A percentile compares a stretch with the other conserved stretches of the same genome.
Evolutionary conservation across 352 stramenopile species (phyloP).

Genomic region (Pythium vanterpoolii): DNA sequence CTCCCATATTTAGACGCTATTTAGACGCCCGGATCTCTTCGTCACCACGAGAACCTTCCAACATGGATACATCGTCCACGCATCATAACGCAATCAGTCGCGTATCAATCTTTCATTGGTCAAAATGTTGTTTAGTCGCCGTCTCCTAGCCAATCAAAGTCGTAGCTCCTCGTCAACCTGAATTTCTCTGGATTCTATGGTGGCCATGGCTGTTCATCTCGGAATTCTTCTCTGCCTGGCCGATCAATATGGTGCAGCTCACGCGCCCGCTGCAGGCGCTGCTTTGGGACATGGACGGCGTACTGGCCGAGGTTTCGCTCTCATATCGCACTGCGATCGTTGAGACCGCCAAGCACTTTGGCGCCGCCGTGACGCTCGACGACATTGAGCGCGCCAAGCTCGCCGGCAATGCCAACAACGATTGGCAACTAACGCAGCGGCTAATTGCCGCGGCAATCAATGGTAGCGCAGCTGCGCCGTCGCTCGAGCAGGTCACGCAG

Average conservation of each 20-base stretch:
- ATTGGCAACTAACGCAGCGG: slow-evolving; percentile 94
- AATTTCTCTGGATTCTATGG: background rate
- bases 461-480: slow-evolving; percentile 24
- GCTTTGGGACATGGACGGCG: slow-evolving; percentile 97
- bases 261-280: slow-evolving; percentile 55
- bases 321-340: slow-evolving; percentile 94
- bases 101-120: background rate
- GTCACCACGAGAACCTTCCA: slow-evolving; percentile 6
- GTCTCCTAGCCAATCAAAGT: slow-evolving; percentile 9
- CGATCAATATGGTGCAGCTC: slow-evolving; percentile 18
- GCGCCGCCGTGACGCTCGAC: slow-evolving; percentile 78
- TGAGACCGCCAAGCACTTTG: slow-evolving; percentile 84
- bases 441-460: slow-evolving; percentile 58
- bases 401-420: slow-evolving; percentile 95
- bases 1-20: too few relatives aligned
- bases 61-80: slow-evolving; percentile 10
- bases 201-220: slow-evolving; percentile 3
- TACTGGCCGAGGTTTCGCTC: slow-evolving; percentile 93
- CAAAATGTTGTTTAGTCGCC: background rate
- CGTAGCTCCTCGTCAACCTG: slow-evolving; percentile 6
- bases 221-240: background rate
- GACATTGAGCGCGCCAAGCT: slow-evolving; percentile 92
- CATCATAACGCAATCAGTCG: slow-evolving; percentile 12
- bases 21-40: background rate
- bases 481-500: slow-evolving; percentile 90